Conservation (phyloP, 257 asterid genomes). For the Handroanthus guayacan region DNA sequence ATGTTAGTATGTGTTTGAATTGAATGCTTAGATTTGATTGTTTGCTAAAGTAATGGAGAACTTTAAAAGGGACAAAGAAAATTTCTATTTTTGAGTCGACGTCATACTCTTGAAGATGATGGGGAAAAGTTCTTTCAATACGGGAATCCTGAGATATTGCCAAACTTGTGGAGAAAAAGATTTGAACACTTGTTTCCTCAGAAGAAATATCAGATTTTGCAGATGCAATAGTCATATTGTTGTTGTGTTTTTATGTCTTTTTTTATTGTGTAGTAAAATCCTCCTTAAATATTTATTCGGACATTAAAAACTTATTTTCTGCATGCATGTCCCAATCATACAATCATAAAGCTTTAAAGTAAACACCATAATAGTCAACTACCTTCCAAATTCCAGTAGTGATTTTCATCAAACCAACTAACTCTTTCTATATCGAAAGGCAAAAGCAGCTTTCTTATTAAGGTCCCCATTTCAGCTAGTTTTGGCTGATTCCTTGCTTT, state of each 20-base stretch:
- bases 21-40: background rate
- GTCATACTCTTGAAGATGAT: background rate
- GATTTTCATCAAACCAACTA: constrained; percentile 17
- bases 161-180: background rate
- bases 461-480: constrained; percentile 10
- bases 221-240: background rate
- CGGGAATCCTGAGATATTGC: background rate
- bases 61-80: background rate
- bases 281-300: background rate
- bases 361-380: background rate
- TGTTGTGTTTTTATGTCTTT: background rate
- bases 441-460: background rate
- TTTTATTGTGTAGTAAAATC: background rate
- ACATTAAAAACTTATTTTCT: background rate
- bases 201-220: background rate
- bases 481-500: constrained; percentile 19
- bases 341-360: background rate
- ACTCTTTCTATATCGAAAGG: background rate
- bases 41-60: background rate
- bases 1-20: background rate
- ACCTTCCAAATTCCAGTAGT: background rate
- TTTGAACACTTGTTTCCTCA: background rate
- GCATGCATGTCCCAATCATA: constrained; percentile 8
- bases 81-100: background rate
- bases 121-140: background rate